phyloP scores from a whole-genome alignment of 1,284 basidiomycete species.

The Cerioporus squamosus region DNA sequence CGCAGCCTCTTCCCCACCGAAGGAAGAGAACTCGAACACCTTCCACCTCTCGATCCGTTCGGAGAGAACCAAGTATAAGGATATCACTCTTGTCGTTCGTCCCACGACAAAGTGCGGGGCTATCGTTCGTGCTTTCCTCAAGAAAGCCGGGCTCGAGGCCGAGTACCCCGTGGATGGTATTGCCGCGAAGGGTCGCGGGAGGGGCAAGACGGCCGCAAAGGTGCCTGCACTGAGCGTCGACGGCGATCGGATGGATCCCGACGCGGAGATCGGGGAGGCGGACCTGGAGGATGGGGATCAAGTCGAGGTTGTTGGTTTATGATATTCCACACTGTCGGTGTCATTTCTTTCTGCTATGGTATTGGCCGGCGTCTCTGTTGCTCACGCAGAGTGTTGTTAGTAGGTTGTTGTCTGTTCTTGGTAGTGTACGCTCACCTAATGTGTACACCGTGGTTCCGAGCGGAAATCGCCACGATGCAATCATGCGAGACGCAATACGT shows the following conservation, averaged over 20 bases:
- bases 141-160: conserved; percentile 59
- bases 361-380: background rate
- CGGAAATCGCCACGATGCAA: too few relatives aligned
- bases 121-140: conserved; percentile 73
- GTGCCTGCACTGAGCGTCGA: conserved; percentile 64
- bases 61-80: conserved; percentile 52
- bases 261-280: conserved; percentile 59
- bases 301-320: conserved; percentile 72
- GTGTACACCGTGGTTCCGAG: too few relatives aligned
- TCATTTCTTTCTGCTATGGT: background rate
- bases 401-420: too few relatives aligned
- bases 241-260: conserved; percentile 65
- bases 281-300: conserved; percentile 79
- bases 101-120: conserved; percentile 74
- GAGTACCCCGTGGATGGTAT: conserved; percentile 44
- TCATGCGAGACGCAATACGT: too few relatives aligned
- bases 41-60: conserved; percentile 72
- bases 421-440: too few relatives aligned
- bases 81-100: conserved; percentile 68
- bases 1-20: conserved; percentile 1
- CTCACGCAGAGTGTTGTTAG: too few relatives aligned
- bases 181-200: conserved; percentile 18
- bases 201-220: conserved; percentile 33
- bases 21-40: conserved; percentile 45
- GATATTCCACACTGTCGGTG: conserved; percentile 19